A percentile compares a stretch with the other conserved stretches of the same genome.
Evolutionary conservation across 129 eudicot species (phyloP).

Genomic region (Helianthus annuus): DNA sequence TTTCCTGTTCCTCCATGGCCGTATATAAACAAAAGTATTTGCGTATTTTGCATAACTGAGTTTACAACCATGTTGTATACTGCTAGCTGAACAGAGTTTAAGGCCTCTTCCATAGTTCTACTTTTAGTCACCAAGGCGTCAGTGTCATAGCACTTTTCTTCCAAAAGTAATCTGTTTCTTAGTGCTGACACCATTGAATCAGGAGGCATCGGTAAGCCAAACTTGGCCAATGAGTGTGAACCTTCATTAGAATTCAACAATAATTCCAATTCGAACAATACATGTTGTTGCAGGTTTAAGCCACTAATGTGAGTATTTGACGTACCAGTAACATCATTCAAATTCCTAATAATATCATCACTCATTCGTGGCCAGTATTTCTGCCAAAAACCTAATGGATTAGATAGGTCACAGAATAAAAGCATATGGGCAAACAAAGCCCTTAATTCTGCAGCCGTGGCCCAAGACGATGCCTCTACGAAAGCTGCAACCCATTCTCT

Average conservation of each 20-base stretch:
- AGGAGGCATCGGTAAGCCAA: neutral
- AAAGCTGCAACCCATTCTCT: neutral
- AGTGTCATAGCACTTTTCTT: neutral
- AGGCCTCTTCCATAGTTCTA: no score
- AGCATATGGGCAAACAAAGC: neutral
- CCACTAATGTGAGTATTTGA: no score
- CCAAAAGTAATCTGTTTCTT: neutral
- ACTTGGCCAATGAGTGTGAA: neutral
- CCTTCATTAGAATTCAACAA: neutral
- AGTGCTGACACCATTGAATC: neutral
- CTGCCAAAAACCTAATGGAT: neutral
- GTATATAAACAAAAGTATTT: no score
- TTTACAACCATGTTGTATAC: no score
- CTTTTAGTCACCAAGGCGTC: no score
- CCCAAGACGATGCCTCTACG: neutral
- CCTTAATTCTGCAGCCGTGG: neutral
- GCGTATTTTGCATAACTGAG: no score
- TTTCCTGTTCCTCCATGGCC: no score
- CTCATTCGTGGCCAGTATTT: neutral
- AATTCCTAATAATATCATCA: neutral
- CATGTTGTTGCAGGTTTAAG: neutral
- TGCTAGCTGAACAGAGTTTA: no score
- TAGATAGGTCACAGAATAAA: neutral
- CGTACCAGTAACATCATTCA: no score
- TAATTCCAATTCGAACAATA: neutral